Evolutionary conservation across 73 alveolate genomes (phyloP).

Genomic region (Stentor roeselii): DNA sequence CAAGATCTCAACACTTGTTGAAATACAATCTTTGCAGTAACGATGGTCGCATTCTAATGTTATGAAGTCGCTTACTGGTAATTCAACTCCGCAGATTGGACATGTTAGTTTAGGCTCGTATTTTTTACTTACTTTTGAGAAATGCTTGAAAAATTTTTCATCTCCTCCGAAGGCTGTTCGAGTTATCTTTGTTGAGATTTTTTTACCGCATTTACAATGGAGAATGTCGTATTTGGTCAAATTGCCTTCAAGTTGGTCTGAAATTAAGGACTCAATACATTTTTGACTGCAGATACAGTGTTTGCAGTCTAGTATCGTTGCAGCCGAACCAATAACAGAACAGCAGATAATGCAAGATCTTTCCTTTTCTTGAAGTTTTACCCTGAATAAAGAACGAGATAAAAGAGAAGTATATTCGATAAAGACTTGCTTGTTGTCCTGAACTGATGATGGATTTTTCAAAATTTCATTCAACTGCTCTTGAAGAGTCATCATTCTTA

Average conservation of each 20-base stretch:
- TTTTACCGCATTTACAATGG: neutral
- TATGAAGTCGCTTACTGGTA: neutral
- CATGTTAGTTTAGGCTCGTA: neutral
- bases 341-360: neutral
- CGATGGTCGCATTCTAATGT: neutral
- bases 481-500: neutral
- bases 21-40: neutral
- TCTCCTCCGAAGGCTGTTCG: neutral
- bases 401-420: neutral
- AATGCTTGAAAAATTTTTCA: neutral
- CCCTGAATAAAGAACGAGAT: neutral
- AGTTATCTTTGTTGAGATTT: neutral
- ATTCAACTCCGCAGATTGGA: neutral
- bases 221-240: neutral
- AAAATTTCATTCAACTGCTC: neutral
- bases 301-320: neutral
- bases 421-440: too few relatives aligned
- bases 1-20: neutral
- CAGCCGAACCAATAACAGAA: neutral
- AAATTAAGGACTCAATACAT: neutral
- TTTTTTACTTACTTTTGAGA: too few relatives aligned
- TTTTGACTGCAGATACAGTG: neutral
- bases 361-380: too few relatives aligned
- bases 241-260: neutral
- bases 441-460: neutral